phyloP scores from a whole-genome alignment of 2,329 filamentous ascomycete species.

The Nemania serpens region DNA sequence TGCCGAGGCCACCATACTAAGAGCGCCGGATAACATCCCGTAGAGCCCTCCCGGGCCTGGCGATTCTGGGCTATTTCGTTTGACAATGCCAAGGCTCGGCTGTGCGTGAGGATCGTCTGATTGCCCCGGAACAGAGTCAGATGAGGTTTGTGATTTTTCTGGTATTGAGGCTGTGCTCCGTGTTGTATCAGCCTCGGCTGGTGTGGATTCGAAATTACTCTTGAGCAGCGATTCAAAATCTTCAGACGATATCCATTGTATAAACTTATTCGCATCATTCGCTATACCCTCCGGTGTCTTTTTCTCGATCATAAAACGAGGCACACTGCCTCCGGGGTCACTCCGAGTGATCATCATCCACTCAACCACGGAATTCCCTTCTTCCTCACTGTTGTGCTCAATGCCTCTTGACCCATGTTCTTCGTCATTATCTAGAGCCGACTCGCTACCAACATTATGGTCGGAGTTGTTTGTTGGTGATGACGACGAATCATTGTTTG shows the following conservation, averaged over 20 bases:
- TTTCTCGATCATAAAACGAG: constrained; percentile 88
- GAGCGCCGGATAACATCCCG: constrained; percentile 58
- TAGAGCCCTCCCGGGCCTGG: constrained; percentile 55
- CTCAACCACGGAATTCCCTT: constrained; percentile 62
- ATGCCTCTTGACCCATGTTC: constrained; percentile 43
- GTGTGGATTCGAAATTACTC: constrained; percentile 27
- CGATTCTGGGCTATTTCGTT: constrained; percentile 37
- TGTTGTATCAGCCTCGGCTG: constrained; percentile 34
- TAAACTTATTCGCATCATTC: constrained; percentile 77
- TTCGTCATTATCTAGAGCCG: constrained; percentile 37
- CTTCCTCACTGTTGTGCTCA: constrained; percentile 37
- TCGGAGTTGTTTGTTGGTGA: constrained; percentile 36
- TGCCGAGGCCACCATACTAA: constrained; percentile 55
- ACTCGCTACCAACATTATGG: constrained; percentile 46
- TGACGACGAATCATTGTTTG: constrained; percentile 38
- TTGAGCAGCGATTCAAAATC: constrained; percentile 43
- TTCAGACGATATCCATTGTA: constrained; percentile 69
- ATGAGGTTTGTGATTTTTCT: constrained; percentile 27
- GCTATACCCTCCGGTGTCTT: constrained; percentile 83
- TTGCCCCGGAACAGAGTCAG: constrained; percentile 29
- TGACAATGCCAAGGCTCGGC: constrained; percentile 28
- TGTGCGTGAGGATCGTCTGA: constrained; percentile 17
- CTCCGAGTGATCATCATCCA: constrained; percentile 94
- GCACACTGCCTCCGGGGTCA: constrained; percentile 86
- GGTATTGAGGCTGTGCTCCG: constrained; percentile 38